phyloP scores from a whole-genome alignment of 2,329 filamentous ascomycete species.

The Hymenoscyphus infarciens region DNA sequence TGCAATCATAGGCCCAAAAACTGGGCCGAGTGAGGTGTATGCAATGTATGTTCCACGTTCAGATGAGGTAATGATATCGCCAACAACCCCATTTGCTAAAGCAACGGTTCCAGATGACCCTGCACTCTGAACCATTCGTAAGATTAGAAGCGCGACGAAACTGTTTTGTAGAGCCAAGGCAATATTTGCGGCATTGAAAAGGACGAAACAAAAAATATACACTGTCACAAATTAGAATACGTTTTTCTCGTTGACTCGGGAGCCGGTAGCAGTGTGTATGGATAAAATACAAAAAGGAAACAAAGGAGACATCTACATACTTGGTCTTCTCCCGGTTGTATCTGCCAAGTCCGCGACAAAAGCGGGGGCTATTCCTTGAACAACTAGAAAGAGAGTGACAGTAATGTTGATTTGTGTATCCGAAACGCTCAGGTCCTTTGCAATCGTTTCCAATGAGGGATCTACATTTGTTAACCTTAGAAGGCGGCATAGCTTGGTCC shows the following conservation, averaged over 20 bases:
- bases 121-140: constrained; percentile 51
- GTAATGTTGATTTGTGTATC: constrained; percentile 38
- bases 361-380: constrained; percentile 56
- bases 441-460: constrained; percentile 48
- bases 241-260: no score
- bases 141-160: constrained; percentile 48
- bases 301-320: no score
- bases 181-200: constrained; percentile 53
- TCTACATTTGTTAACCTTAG: constrained; percentile 32
- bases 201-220: constrained; percentile 49
- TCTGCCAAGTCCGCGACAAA: constrained; percentile 56
- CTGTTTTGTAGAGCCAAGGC: constrained; percentile 48
- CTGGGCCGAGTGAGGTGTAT: constrained; percentile 53
- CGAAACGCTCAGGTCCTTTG: constrained; percentile 45
- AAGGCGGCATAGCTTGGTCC: constrained; percentile 32
- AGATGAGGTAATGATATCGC: constrained; percentile 58
- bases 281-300: no score
- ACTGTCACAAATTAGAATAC: constrained; percentile 19
- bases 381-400: constrained; percentile 41
- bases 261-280: no score
- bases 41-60: constrained; percentile 65
- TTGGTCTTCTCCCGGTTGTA: constrained; percentile 49
- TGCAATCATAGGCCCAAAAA: constrained; percentile 40
- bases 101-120: constrained; percentile 58
- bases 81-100: constrained; percentile 55